Evolutionary conservation across 2,329 filamentous ascomycete genomes (phyloP).

Genomic region (Colletotrichum aenigma): DNA sequence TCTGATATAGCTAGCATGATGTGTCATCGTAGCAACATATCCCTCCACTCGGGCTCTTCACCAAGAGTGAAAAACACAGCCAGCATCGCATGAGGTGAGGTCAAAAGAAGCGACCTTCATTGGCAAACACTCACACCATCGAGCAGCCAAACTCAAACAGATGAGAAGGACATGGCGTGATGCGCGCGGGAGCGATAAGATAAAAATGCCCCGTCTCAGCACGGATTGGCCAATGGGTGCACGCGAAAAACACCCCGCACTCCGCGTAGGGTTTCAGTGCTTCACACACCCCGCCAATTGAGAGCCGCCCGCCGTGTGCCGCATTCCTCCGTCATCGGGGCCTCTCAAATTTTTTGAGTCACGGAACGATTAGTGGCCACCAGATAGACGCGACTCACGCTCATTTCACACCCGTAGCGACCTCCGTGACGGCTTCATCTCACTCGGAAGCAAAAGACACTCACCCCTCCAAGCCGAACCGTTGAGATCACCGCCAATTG

Average conservation of each 20-base stretch:
- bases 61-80: not conserved
- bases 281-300: not conserved
- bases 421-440: not conserved
- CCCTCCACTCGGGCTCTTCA: not conserved
- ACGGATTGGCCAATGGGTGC: conserved; percentile 1
- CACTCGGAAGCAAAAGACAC: not conserved
- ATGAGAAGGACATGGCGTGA: not conserved
- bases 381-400: not conserved
- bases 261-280: not conserved
- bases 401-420: not conserved
- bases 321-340: conserved; percentile 6
- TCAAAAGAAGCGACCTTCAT: not conserved
- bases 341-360: conserved; percentile 14
- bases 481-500: not conserved
- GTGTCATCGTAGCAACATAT: not conserved
- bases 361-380: not conserved
- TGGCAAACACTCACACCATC: not conserved
- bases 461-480: not conserved
- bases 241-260: not conserved
- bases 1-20: not conserved
- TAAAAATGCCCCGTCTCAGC: not conserved
- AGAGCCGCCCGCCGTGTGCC: not conserved
- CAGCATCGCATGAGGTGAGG: not conserved
- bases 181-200: not conserved
- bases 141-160: not conserved